phyloP scores from a whole-genome alignment of 495 filamentous ascomycete species.

The Aspergillus taichungensis region DNA sequence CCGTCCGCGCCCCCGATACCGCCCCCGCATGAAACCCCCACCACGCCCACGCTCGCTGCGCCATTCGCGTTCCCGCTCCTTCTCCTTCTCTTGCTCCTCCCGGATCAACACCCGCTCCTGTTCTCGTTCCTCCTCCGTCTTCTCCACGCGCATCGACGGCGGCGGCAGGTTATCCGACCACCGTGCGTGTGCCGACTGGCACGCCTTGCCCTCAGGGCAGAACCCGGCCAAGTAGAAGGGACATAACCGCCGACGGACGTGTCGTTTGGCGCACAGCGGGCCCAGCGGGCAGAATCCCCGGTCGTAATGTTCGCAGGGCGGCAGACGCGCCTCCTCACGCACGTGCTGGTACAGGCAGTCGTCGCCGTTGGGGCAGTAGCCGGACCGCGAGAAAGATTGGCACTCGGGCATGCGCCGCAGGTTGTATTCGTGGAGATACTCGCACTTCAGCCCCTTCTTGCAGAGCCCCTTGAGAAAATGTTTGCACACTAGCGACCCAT shows the following conservation, averaged over 20 bases:
- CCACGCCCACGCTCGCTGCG: conserved; percentile 40
- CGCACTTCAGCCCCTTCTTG: conserved; percentile 92
- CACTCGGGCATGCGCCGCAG: conserved; percentile 96
- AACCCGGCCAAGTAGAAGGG: conserved; percentile 88
- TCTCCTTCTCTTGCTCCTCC: conserved; percentile 45
- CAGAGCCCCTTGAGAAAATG: conserved; percentile 96
- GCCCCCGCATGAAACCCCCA: conserved; percentile 41
- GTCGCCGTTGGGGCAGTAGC: conserved; percentile 91
- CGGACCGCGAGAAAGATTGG: conserved; percentile 80
- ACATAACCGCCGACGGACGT: conserved; percentile 68
- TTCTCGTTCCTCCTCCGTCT: conserved; percentile 54
- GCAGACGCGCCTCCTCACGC: conserved; percentile 67
- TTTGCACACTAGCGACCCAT: conserved; percentile 81
- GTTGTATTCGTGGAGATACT: conserved; percentile 98
- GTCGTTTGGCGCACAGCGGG: conserved; percentile 74
- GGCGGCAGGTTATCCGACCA: conserved; percentile 66
- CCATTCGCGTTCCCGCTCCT: conserved; percentile 44
- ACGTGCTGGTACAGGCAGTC: conserved; percentile 96
- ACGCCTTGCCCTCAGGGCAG: conserved; percentile 75
- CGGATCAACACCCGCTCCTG: conserved; percentile 44
- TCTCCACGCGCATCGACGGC: conserved; percentile 56
- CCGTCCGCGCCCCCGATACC: conserved; percentile 39
- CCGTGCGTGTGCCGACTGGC: conserved; percentile 72
- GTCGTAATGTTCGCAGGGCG: conserved; percentile 89
- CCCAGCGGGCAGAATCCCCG: conserved; percentile 92